phyloP scores from a whole-genome alignment of 768 basidiomycete species.

The Dacryopinax spathularia region DNA sequence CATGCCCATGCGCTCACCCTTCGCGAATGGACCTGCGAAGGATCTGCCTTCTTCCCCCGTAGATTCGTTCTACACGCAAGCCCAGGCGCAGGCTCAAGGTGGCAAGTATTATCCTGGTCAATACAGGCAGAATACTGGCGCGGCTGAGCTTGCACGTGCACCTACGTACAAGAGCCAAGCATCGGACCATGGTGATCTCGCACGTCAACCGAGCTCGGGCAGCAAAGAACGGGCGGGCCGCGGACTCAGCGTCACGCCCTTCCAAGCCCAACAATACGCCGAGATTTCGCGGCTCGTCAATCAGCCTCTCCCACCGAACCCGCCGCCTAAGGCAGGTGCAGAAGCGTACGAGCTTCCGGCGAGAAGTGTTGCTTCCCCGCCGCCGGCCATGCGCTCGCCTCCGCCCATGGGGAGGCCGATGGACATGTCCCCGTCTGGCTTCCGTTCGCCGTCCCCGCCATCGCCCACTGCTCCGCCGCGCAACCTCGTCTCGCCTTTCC shows the following conservation, averaged over 20 bases:
- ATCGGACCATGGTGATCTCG: neutral
- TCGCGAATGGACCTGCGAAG: neutral
- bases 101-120: neutral
- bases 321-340: slow-evolving; percentile 12
- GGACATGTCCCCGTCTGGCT: slow-evolving; percentile 18
- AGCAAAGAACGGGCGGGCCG: neutral
- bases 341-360: neutral
- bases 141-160: neutral
- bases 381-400: slow-evolving; percentile 10
- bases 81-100: neutral
- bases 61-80: neutral
- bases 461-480: slow-evolving; percentile 19
- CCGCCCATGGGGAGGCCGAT: slow-evolving; percentile 16
- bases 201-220: neutral
- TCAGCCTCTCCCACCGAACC: slow-evolving; percentile 17
- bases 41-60: neutral
- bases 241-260: slow-evolving; percentile 48
- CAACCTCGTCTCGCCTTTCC: slow-evolving; percentile 22
- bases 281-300: slow-evolving; percentile 51
- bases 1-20: neutral
- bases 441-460: slow-evolving; percentile 15
- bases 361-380: slow-evolving; percentile 23
- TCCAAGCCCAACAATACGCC: slow-evolving; percentile 59
- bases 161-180: neutral
- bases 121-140: neutral